These are phyloP conservation scores for Neofusicoccum laricinum DNA, from an alignment of 2,329 filamentous ascomycete genomes.

Conservation along the genomic window DNA sequence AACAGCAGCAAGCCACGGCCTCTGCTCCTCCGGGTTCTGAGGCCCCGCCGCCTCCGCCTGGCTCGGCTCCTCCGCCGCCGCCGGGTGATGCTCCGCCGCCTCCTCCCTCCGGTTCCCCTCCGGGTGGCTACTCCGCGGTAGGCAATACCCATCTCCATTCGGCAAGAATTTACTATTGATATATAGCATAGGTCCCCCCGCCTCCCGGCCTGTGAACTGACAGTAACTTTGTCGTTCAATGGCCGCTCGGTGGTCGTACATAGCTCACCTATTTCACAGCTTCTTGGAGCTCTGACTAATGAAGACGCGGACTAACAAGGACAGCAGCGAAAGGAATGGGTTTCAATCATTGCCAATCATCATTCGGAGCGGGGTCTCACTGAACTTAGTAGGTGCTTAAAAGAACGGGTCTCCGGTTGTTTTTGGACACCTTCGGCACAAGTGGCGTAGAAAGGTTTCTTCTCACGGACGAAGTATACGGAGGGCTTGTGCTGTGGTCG, in stretches of 20 bases:
- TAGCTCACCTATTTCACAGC: neutral
- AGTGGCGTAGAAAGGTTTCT: neutral
- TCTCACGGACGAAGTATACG: neutral
- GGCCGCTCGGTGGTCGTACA: neutral
- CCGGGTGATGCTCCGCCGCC: constrained; percentile 35
- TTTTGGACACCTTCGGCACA: neutral
- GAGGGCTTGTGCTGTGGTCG: neutral
- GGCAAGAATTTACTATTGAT: neutral
- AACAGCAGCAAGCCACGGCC: constrained; percentile 25
- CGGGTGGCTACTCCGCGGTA: constrained; percentile 32
- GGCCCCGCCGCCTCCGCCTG: constrained; percentile 26
- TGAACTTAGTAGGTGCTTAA: neutral
- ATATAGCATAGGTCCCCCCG: constrained; percentile 25
- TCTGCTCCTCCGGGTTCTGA: constrained; percentile 28
- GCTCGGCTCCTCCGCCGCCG: constrained; percentile 23
- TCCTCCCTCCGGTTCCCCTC: constrained; percentile 16
- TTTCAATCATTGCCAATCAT: neutral
- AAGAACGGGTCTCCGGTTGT: neutral
- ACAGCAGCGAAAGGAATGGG: neutral
- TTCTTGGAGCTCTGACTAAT: neutral
- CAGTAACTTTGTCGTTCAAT: neutral
- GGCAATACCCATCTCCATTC: neutral
- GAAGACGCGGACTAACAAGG: neutral
- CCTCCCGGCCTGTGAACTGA: constrained; percentile 32
- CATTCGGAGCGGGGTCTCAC: neutral